Evolutionary conservation across 805 yeast genomes (phyloP), one percentile per base, ranked within the genome.

Genomic region (Dipodascopsis tothii): DNA sequence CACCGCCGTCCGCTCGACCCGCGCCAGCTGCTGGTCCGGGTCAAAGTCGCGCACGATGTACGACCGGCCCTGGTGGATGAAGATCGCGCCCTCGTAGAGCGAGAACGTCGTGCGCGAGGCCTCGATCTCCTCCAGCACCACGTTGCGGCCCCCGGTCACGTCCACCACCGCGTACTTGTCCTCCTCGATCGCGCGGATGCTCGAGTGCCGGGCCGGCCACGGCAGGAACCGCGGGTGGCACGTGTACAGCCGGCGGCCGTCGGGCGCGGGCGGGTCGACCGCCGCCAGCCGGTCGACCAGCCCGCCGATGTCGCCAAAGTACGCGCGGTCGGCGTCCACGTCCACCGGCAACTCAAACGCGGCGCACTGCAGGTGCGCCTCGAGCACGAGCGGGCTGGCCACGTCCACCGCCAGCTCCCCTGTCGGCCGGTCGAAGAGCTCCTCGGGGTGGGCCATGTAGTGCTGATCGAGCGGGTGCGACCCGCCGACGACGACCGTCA

Each of bases 281-380:
- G 48, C 65, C 16, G 37, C 30, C 16, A 55, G 39, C 20, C 52
- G 28, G 25, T 56, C 54, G 46, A 74, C 70, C 14, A 71, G 58
- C 18, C 56, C 59, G 7, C 45, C 36, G 35, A 55, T 57, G 20
- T 66, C 64, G 2, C 73, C 72, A 60, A 90, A 84, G 65, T 77
- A 84, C 40, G 61, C 59, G 2, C 60, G 52, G 51, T 85, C 96
- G 2, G 65, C 59, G 1, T 67, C 70, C 7, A 77, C 55, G 32
- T 64, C 62, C 5, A 90, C 66, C 0, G 96, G 92, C 21, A 75
- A 54, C 58, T 90, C 97, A 60, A 77, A 83, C 0, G 96, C 95
- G 0, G 97, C 96, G 69, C 97, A 92, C 58, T 88, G 97, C 19
- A 88, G 61, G 66, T 92, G 98, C 32, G 82, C 80, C 50, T 84